phyloP scores from a whole-genome alignment of 768 basidiomycete genomes.

The Saitozyma sp. region DNA sequence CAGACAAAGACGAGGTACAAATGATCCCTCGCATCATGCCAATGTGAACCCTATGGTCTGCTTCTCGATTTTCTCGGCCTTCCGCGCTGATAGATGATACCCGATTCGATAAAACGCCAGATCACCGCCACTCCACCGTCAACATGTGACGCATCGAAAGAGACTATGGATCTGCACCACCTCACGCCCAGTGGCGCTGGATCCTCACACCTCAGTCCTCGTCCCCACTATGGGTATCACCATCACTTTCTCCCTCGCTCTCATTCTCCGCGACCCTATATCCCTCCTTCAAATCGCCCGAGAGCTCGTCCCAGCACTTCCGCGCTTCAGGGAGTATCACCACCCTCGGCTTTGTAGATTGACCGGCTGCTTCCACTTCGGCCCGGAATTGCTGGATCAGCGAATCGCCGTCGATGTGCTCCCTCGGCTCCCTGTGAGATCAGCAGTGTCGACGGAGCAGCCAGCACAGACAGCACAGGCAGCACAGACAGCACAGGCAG shows the following conservation, averaged over 20 bases:
- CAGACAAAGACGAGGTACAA: too few relatives aligned
- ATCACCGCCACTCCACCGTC: background rate
- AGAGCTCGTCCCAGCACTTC: background rate
- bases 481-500: too few relatives aligned
- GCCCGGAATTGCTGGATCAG: background rate
- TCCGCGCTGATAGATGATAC: background rate
- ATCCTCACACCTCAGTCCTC: background rate
- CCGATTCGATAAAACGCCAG: background rate
- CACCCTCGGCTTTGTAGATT: slow-evolving; percentile 2
- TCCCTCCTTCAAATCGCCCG: background rate
- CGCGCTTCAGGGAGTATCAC: background rate
- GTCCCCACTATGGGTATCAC: background rate
- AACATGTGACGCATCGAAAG: background rate
- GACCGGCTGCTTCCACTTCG: background rate
- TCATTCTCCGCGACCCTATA: background rate
- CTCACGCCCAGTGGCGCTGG: background rate
- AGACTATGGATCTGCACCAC: background rate
- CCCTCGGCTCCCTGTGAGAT: slow-evolving; percentile 12
- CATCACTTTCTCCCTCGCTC: too few relatives aligned
- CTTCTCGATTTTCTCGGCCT: background rate
- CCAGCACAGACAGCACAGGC: too few relatives aligned
- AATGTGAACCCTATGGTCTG: background rate
- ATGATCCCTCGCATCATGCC: too few relatives aligned
- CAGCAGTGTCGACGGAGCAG: background rate
- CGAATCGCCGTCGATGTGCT: slow-evolving; percentile 8